Percentiles rank a stretch among this genome's conserved stretches.
These are phyloP conservation scores for Dactylella cylindrospora DNA, from an alignment of 2,329 filamentous ascomycete species.

Conservation along the genomic window DNA sequence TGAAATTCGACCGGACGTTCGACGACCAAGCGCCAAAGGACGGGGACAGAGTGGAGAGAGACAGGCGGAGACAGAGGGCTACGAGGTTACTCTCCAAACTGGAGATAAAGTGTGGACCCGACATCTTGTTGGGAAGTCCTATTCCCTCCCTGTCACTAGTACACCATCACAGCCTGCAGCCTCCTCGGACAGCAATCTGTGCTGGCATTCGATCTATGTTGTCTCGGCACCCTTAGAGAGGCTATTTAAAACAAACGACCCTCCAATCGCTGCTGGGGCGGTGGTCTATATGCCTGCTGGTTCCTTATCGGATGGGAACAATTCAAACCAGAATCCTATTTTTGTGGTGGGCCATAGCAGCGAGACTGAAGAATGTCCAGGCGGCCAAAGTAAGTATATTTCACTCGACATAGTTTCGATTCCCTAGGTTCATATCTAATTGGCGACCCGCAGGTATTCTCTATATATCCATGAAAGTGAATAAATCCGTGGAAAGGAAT, in stretches of 20 bases:
- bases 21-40: conserved; percentile 45
- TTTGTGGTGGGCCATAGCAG: conserved; percentile 75
- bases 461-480: conserved; percentile 19
- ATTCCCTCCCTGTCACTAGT: conserved; percentile 69
- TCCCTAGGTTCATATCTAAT: background rate
- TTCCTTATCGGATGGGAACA: conserved; percentile 44
- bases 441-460: conserved; percentile 19
- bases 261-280: conserved; percentile 15
- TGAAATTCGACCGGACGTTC: conserved; percentile 47
- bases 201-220: conserved; percentile 59
- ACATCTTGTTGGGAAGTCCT: conserved; percentile 64
- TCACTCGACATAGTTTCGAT: background rate
- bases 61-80: background rate
- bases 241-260: conserved; percentile 17
- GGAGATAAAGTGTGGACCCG: conserved; percentile 61
- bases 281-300: conserved; percentile 47
- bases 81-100: conserved; percentile 59
- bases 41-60: conserved; percentile 47
- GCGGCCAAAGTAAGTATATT: conserved; percentile 77
- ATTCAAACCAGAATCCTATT: conserved; percentile 55
- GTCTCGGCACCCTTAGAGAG: conserved; percentile 43
- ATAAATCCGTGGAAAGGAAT: background rate
- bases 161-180: conserved; percentile 61
- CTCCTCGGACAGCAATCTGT: conserved; percentile 50
- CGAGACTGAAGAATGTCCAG: conserved; percentile 88